A percentile compares a stretch with the other conserved stretches of the same genome.
Evolutionary conservation across 345 rosid species (phyloP).

Genomic region (Aquilaria sinensis): DNA sequence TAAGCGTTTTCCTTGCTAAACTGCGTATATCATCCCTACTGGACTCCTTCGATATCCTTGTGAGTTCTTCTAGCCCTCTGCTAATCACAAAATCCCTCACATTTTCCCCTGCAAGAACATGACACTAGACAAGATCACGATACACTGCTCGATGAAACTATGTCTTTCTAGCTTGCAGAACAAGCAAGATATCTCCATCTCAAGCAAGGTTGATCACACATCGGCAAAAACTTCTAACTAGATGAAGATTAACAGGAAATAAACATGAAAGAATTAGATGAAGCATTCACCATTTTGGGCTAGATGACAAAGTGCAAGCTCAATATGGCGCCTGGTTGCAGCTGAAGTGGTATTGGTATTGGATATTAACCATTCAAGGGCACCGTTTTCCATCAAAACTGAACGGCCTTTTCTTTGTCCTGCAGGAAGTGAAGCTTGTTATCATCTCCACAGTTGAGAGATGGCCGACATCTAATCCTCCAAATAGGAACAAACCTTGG

Average conservation of each 20-base stretch:
- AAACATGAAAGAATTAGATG: not conserved
- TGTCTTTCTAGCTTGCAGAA: not conserved
- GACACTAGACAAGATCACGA: not conserved
- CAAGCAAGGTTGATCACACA: not conserved
- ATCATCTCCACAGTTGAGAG: not conserved
- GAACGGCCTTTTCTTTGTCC: conserved; percentile 78
- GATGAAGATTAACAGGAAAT: not conserved
- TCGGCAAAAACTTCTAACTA: not conserved
- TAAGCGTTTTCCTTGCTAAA: conserved; percentile 81
- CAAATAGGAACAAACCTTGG: conserved; percentile 46
- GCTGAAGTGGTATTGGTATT: conserved; percentile 43
- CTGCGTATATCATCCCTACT: conserved; percentile 81
- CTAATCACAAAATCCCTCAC: conserved; percentile 47
- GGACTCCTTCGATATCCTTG: conserved; percentile 64
- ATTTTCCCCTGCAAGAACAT: conserved; percentile 53
- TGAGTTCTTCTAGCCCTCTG: conserved; percentile 59
- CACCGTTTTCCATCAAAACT: conserved; percentile 72
- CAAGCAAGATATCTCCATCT: not conserved
- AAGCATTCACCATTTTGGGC: conserved; percentile 72
- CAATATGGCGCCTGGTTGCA: conserved; percentile 73
- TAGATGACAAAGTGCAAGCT: conserved; percentile 91
- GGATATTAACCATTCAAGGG: conserved; percentile 68
- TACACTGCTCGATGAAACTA: not conserved
- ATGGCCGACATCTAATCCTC: not conserved
- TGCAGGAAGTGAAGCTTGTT: conserved; percentile 25